Base-by-base conservation (phyloP, 2,329 filamentous ascomycete species). In the Trichophyton benhamiae region DNA sequence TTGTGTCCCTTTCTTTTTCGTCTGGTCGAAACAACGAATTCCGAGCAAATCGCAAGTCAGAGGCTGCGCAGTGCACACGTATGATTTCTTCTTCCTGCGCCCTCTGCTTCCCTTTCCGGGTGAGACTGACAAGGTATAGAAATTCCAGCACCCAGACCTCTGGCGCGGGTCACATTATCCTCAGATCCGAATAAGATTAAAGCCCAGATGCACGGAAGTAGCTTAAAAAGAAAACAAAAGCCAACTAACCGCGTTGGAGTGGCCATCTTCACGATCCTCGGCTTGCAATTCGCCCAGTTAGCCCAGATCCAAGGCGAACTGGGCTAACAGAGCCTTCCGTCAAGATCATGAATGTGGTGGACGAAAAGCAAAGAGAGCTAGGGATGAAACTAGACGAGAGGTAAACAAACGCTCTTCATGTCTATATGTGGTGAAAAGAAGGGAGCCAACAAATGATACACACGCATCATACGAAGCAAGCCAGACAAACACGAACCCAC, bases 171-270 rank as follows among this genome's bases (percentile, higher is more conserved):
- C 49, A 53, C 49, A 53, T 53, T 30, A 30, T 22, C 49, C 49
- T 53, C 13, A 30, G 27, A 53, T 53, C 49, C 49, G 49, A 53
- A 53, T 53, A 53, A 53, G 49, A 53, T 53, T 53, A 53, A 53
- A 53, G 49, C 22, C 46, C 46, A 27, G 27, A 53, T 25, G 49
- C 25, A 53, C 49, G 49, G 49, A 53, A 53, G 8, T 53, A 53
- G 25, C 22, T 33, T 53, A 53, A 53, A 53, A 53, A 33, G 22
- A 30, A 53, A 27, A 53, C 20, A 20, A 53, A 53, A 53, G 49
- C 49, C 49, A 53, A 53, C 49, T 53, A 53, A 53, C 49, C 49
- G 25, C 49, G 49, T 30, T 33, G 27, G 49, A 53, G 49, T 15
- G 22, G 13, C 49, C 49, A 53, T 53, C 49, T 15, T 53, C 49